Evolutionary conservation across 805 yeast species (phyloP), one percentile per base, ranked within the genome.

Genomic region (Candida loeiensis): DNA sequence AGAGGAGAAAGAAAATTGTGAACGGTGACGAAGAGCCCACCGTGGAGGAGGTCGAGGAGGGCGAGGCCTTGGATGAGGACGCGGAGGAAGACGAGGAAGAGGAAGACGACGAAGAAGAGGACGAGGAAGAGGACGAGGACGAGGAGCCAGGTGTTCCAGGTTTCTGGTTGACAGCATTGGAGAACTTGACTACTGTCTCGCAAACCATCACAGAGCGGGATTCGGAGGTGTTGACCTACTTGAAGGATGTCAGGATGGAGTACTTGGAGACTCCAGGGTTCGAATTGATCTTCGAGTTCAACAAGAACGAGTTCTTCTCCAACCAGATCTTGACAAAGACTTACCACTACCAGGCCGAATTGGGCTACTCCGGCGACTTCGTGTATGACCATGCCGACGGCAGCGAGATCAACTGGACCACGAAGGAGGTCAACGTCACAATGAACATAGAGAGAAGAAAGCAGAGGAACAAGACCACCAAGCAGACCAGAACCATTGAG

Each of bases 301-400:
- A 65, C 39, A 70, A 70, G 37, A 90, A 90, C 64, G 82, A 82
- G 24, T 88, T 72, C 62, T 89, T 93, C 70, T 69, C 79, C 46
- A 86, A 91, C 67, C 73, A 68, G 50, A 66, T 69, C 40, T 75
- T 93, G 53, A 74, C 84, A 47, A 93, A 93, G 73, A 82, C 95
- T 6, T 93, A 93, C 65, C 90, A 79, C 68, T 93, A 93, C 69
- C 96, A 88, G 66, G 88, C 86, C 45, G 95, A 91, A 65, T 74
- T 89, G 51, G 96, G 96, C 16, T 87, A 88, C 64, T 82, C 90
- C 21, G 97, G 99, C 22, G 99, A 93, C 63, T 91, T 87, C 62
- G 89, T 93, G 51, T 93, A 91, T 64, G 97, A 91, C 66, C 95
- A 87, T 59, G 98, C 99, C 9, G 95, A 87, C 58, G 98, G 98